Base-by-base conservation (phyloP, 768 basidiomycete species). In the Asterophora lycoperdoides region DNA sequence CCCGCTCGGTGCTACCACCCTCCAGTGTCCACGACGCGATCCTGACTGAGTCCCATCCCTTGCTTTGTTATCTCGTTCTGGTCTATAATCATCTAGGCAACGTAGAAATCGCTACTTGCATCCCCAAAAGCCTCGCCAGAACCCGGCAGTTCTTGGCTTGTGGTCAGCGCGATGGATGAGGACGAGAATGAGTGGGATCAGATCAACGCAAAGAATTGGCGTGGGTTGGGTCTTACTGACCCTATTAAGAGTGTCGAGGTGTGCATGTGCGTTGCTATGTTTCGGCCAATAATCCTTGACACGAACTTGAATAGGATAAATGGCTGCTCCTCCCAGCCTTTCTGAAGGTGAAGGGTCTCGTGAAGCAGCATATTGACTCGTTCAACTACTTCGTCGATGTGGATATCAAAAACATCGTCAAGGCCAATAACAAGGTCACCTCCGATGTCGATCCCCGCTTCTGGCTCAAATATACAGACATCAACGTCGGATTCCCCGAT, bases 351-450 rank as follows among this genome's bases (percentile, higher is more conserved):
- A 99, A 99, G 61, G 96, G 96, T 51, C 84, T 99, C 11, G 96
- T 99, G 53, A 98, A 98, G 72, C 96, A 98, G 64, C 96, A 99
- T 64, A 89, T 97, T 57, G 96, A 97, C 67, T 96, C 93, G 7
- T 98, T 93, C 82, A 97, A 97, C 72, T 94, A 95, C 68, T 98
- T 99, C 62, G 93, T 97, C 62, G 90, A 97, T 59, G 85, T 89
- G 36, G 96, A 98, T 63, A 89, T 99, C 64, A 94, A 93, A 67
- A 95, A 93, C 58, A 96, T 99, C 60, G 84, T 98, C 51, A 88
- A 83, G 56, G 92, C 92, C 5, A 94, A 95, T 64, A 86, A 83
- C 70, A 91, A 92, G 64, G 85, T 95, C 61, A 93, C 90, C 3
- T 96, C 93, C 14, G 96, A 99, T 59, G 90, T 97, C 54, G 93